Evolutionary conservation across 495 filamentous ascomycete genomes (phyloP), one percentile per base, ranked within the genome.

Genomic region (Xylaria acuta): DNA sequence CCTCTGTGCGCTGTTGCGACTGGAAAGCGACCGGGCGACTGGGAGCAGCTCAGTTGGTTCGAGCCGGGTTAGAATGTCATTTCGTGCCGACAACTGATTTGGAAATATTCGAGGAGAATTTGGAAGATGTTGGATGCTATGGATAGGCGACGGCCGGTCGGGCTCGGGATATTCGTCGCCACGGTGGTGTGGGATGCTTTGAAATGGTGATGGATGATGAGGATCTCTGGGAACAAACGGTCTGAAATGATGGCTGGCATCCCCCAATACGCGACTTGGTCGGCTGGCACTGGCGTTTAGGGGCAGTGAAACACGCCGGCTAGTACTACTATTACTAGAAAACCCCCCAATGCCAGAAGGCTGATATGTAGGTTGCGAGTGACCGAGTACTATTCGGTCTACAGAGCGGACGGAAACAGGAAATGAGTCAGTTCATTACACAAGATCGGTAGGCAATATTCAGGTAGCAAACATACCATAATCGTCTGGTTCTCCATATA

Each of bases 231-330:
- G 25, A 20, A 49, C 6, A 34, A 67, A 68, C 20, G 72, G 41
- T 32, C 72, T 73, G 41, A 78, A 79, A 51, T 79, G 74, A 71
- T 76, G 76, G 27, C 76, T 76, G 22, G 76, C 76, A 66, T 78
- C 77, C 49, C 74, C 73, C 8, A 78, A 18, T 5, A 78, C 70
- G 25, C 77, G 77, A 58, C 70, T 67, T 51, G 70, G 62, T 58
- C 73, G 51, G 60, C 53, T 72, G 18, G 66, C 38, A 51, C 63
- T 69, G 16, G 59, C 67, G 30, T 49, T 27, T 20, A 69, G 27
- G 16, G 75, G 74, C 11, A 79, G 58, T 1, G 75, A 77, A 30
- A 77, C 25, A 47, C 75, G 77, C 7, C 71, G 74, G 58, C 71
- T 66, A 38, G 34, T 43, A 20, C 38, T 34, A 18, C 70, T 72